Evolutionary conservation across 495 filamentous ascomycete species (phyloP).

Genomic region (Beverwykella pulmonaria): DNA sequence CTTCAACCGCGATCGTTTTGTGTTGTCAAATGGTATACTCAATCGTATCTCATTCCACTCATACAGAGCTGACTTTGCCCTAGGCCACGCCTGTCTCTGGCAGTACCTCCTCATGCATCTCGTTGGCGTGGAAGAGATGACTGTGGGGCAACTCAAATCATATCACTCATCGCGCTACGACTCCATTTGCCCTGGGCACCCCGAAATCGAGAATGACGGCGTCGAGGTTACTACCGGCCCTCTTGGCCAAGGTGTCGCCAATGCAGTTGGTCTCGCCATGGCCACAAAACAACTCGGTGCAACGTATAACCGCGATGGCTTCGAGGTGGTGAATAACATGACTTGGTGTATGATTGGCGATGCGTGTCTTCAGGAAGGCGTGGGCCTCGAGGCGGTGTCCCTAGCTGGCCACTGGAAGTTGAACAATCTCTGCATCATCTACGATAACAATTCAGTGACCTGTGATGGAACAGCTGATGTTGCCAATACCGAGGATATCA

Average conservation of each 20-base stretch:
- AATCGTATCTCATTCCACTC: neutral
- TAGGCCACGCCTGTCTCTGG: constrained; percentile 62
- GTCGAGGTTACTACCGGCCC: constrained; percentile 67
- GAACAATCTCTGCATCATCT: constrained; percentile 57
- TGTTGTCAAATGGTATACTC: constrained; percentile 54
- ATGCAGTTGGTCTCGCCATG: constrained; percentile 63
- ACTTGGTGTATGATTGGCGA: constrained; percentile 63
- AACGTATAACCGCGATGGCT: constrained; percentile 56
- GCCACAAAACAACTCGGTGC: constrained; percentile 60
- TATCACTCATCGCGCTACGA: constrained; percentile 60
- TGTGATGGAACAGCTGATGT: constrained; percentile 62
- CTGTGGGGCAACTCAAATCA: constrained; percentile 61
- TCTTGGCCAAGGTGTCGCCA: constrained; percentile 62
- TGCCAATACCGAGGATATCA: constrained; percentile 61
- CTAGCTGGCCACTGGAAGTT: constrained; percentile 59
- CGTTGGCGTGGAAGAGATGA: constrained; percentile 61
- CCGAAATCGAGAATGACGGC: constrained; percentile 63
- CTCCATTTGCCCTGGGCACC: constrained; percentile 60
- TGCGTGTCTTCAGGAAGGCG: constrained; percentile 62
- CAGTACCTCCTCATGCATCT: constrained; percentile 63
- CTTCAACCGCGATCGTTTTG: constrained; percentile 59
- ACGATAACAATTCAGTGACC: constrained; percentile 64
- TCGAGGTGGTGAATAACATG: constrained; percentile 53
- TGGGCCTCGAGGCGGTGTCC: constrained; percentile 60
- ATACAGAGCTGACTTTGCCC: neutral